Evolutionary conservation across 2,329 filamentous ascomycete species (phyloP), one percentile per base, ranked within the genome.

Genomic region (Penicillium sp.): DNA sequence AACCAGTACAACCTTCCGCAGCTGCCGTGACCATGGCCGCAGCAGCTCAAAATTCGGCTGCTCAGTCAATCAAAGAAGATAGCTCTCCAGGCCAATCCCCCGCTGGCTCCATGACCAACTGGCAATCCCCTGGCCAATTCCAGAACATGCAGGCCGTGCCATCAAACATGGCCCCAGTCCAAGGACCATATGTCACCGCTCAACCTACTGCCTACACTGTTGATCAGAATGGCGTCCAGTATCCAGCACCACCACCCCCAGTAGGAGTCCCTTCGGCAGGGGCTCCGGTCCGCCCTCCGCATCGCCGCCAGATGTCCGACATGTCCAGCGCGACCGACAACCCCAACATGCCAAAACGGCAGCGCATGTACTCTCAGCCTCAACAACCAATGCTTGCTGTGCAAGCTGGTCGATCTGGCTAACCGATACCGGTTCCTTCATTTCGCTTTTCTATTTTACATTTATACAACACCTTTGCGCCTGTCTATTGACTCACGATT

Each of bases 61-160:
- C 77, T 16, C 79, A 80, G 37, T 79, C 80, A 3, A 65, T 83
- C 50, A 84, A 84, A 58, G 80, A 82, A 54, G 82, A 84, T 54
- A 80, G 80, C 54, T 84, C 82, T 2, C 80, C 82, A 2, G 77
- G 76, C 4, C 81, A 82, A 49, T 84, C 81, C 13, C 82, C 82
- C 11, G 79, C 78, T 2, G 77, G 78, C 2, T 73, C 74, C 8
- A 76, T 74, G 50, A 82, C 74, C 59, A 83, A 80, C 55, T 85
- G 82, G 82, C 81, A 84, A 61, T 84, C 82, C 10, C 82, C 82
- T 0, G 76, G 75, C 40, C 78, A 80, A 50, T 74, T 82, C 37
- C 73, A 79, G 12, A 79, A 78, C 31, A 79, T 83, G 38, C 78
- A 80, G 9, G 77, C 82, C 1, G 77, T 80, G 6, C 75, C 73